phyloP scores from a whole-genome alignment of 331 rosid genomes.

The Quercus lobata region DNA sequence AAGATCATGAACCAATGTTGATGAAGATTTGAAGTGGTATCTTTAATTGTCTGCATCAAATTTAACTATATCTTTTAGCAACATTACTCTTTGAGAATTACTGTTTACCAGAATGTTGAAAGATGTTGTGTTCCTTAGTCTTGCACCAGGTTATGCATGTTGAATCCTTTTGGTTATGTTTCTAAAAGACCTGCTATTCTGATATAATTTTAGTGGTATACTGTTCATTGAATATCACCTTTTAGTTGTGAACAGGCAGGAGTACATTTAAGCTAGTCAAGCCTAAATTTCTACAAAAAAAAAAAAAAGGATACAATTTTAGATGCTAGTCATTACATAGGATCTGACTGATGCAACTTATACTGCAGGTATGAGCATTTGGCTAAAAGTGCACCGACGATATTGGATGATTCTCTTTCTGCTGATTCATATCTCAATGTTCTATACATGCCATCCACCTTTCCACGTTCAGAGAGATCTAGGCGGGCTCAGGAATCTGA shows the following conservation, averaged over 20 bases:
- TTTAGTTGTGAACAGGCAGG: background rate
- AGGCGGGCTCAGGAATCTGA: slow-evolving; percentile 65
- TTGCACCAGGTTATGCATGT: background rate
- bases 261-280: background rate
- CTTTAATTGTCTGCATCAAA: background rate
- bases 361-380: slow-evolving; percentile 92
- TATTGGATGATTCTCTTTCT: slow-evolving; percentile 97
- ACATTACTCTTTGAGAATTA: background rate
- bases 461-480: slow-evolving; percentile 95
- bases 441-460: slow-evolving; percentile 90
- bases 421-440: slow-evolving; percentile 99
- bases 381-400: slow-evolving; percentile 97
- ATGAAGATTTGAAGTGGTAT: too few relatives aligned
- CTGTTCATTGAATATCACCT: background rate
- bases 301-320: background rate
- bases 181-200: background rate
- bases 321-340: slow-evolving; percentile 8
- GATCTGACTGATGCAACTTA: slow-evolving; percentile 25
- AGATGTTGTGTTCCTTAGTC: background rate
- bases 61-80: background rate
- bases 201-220: background rate
- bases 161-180: background rate
- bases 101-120: background rate
- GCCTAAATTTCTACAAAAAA: background rate
- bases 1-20: background rate